phyloP scores from a whole-genome alignment of 768 basidiomycete species.

The Panaeolus papilionaceus region DNA sequence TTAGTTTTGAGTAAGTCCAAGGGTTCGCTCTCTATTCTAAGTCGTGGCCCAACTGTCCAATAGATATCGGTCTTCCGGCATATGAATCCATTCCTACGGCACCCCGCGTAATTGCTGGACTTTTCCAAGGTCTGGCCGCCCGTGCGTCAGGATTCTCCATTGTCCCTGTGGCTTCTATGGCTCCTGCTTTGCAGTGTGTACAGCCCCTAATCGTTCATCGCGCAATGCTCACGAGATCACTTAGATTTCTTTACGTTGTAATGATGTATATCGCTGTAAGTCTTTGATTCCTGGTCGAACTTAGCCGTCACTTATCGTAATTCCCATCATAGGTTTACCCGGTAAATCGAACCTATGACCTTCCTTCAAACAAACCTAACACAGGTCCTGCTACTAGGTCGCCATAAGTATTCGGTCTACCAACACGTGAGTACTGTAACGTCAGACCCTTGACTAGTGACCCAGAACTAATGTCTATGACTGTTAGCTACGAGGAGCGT shows the following conservation, averaged over 20 bases:
- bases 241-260: slow-evolving; percentile 71
- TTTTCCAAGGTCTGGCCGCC: slow-evolving; percentile 61
- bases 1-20: slow-evolving; percentile 55
- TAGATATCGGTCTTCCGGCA: slow-evolving; percentile 48
- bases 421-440: slow-evolving; percentile 53
- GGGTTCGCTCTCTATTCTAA: slow-evolving; percentile 19
- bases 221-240: background rate
- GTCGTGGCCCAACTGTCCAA: background rate
- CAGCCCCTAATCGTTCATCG: background rate
- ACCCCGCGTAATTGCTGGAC: slow-evolving; percentile 46
- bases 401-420: slow-evolving; percentile 70
- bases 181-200: slow-evolving; percentile 74
- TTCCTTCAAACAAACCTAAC: background rate
- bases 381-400: slow-evolving; percentile 37
- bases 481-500: slow-evolving; percentile 66
- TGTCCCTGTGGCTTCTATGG: slow-evolving; percentile 51
- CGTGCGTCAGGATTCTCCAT: slow-evolving; percentile 61
- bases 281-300: slow-evolving; percentile 16
- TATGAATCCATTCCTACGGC: slow-evolving; percentile 45
- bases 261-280: slow-evolving; percentile 79
- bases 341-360: slow-evolving; percentile 30
- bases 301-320: background rate
- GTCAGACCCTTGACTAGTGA: background rate
- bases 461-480: background rate
- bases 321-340: slow-evolving; percentile 44